Evolutionary conservation across 2,329 filamentous ascomycete genomes (phyloP), one percentile per base, ranked within the genome.

Genomic region (Bipolaris gigantea): DNA sequence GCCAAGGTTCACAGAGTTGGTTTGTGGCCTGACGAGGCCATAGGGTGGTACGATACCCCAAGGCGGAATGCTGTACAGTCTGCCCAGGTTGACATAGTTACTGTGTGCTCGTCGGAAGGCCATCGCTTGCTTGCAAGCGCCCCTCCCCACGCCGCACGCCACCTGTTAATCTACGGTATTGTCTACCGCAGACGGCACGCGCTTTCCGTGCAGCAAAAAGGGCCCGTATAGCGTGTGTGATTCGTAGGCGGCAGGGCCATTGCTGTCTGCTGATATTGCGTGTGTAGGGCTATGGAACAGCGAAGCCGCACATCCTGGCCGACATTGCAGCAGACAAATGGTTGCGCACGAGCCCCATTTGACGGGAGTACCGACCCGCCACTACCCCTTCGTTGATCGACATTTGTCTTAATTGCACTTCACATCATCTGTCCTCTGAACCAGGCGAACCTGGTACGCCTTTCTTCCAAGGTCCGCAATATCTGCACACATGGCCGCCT

Each of bases 391-490:
- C 48, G 58, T 51, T 43, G 53, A 63, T 63, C 60, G 59, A 44
- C 60, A 56, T 25, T 18, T 34, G 41, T 63, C 61, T 61, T 63
- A 60, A 61, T 60, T 60, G 44, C 59, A 63, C 61, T 48, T 63
- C 61, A 61, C 48, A 39, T 53, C 56, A 54, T 41, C 34, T 55
- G 42, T 53, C 48, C 19, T 40, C 39, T 43, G 27, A 33, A 23
- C 34, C n/a, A 6, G 39, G 27, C 23, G 19, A 36, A 13, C 48
- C n/a, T 21, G 23, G n/a, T 32, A 4, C 48, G 11, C 40, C 16
- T 13, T 41, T 32, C 21, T 34, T 30, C 33, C 7, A 23, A n/a
- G 18, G 1, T 27, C 18, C 13, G 25, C 9, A 10, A 8, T 16
- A 19, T n/a, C 33, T 30, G 21, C 32, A 15, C 11, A 44, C 16